phyloP scores from a whole-genome alignment of 805 yeast species.

The Zygotorulaspora chibaensis region DNA sequence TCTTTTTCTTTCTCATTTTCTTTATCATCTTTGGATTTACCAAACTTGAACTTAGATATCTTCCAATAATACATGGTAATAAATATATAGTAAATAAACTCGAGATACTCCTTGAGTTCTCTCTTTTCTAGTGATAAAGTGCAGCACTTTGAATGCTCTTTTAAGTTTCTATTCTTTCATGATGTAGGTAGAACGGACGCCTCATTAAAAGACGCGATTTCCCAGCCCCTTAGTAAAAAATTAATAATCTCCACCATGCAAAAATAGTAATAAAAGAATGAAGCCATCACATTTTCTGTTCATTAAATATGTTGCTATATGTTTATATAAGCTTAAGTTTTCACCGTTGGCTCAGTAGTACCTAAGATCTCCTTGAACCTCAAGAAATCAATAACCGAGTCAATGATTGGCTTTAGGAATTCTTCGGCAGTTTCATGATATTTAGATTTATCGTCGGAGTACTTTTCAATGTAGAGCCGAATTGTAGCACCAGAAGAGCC shows the following conservation, averaged over 20 bases:
- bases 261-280: no score
- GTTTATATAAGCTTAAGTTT: conserved; percentile 45
- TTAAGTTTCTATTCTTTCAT: no score
- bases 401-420: conserved; percentile 60
- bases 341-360: conserved; percentile 83
- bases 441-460: conserved; percentile 54
- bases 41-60: conserved; percentile 32
- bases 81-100: not conserved
- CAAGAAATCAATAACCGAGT: conserved; percentile 61
- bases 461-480: conserved; percentile 84
- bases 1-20: conserved; percentile 20
- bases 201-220: not conserved
- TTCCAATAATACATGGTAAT: conserved; percentile 33
- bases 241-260: not conserved
- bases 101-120: not conserved
- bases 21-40: conserved; percentile 33
- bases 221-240: not conserved
- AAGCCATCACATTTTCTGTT: not conserved
- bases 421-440: conserved; percentile 56
- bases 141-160: no score
- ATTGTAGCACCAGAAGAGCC: conserved; percentile 98
- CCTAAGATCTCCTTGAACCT: conserved; percentile 71
- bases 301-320: not conserved
- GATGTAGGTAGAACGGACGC: not conserved
- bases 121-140: no score